Conservation (phyloP, 2,329 filamentous ascomycete species). For the Microdochium trichocladiopsis region DNA sequence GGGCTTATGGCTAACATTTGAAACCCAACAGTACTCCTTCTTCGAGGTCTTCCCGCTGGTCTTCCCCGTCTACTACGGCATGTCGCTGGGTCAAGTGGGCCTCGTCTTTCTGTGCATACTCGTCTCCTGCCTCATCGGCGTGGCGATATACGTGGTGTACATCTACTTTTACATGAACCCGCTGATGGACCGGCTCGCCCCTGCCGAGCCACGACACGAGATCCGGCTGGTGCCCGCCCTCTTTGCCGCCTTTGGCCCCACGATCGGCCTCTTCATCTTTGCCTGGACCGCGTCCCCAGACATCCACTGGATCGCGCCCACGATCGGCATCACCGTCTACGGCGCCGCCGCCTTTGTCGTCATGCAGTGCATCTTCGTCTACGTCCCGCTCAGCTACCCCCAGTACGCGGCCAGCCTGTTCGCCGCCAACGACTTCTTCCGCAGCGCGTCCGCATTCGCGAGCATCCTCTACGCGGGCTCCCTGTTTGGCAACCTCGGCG, state of each 20-base stretch:
- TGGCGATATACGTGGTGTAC: slow-evolving; percentile 41
- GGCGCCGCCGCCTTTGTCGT: slow-evolving; percentile 43
- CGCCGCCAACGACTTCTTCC: slow-evolving; percentile 53
- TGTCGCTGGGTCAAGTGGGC: slow-evolving; percentile 50
- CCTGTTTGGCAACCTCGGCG: slow-evolving; percentile 51
- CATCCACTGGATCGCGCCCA: slow-evolving; percentile 48
- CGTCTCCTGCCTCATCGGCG: slow-evolving; percentile 46
- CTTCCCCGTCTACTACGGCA: slow-evolving; percentile 51
- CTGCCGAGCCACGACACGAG: slow-evolving; percentile 41
- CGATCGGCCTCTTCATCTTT: slow-evolving; percentile 54
- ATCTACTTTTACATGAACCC: slow-evolving; percentile 44
- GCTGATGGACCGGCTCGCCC: slow-evolving; percentile 29
- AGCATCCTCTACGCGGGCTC: slow-evolving; percentile 54
- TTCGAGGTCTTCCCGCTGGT: slow-evolving; percentile 63
- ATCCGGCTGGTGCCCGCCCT: slow-evolving; percentile 48
- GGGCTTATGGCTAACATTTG: not conserved
- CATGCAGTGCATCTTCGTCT: slow-evolving; percentile 54
- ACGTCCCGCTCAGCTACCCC: slow-evolving; percentile 49
- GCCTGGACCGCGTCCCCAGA: slow-evolving; percentile 46
- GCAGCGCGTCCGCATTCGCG: slow-evolving; percentile 50
- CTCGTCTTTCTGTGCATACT: slow-evolving; percentile 55
- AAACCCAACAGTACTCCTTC: slow-evolving; percentile 37
- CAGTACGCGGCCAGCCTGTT: slow-evolving; percentile 52
- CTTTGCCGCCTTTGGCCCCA: slow-evolving; percentile 41
- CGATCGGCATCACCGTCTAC: slow-evolving; percentile 51